A percentile compares a stretch with the other conserved stretches of the same genome.
Evolutionary conservation across 1,139 yeast species (phyloP).

Genomic region (Blastobotrys buckinghamii): DNA sequence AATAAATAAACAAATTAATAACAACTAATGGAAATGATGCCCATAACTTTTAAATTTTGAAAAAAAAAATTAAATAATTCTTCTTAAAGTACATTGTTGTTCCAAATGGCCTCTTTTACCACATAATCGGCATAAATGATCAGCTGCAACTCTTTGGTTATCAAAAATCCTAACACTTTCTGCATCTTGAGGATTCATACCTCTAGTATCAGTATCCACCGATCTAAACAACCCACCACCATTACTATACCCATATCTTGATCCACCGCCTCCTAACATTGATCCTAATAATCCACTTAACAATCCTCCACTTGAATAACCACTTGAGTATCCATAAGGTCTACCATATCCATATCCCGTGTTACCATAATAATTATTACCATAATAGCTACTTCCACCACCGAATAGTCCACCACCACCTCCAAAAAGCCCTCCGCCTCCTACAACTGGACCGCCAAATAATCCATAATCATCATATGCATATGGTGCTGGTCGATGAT

Average conservation of each 20-base stretch:
- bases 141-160: too few species aligned
- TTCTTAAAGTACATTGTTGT: neutral
- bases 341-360: neutral
- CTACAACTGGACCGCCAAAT: too few species aligned
- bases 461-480: too few species aligned
- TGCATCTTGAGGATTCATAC: too few species aligned
- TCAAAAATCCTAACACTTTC: too few species aligned
- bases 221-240: neutral
- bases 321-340: neutral
- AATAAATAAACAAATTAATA: too few species aligned
- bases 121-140: too few species aligned
- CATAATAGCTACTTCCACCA: neutral
- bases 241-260: neutral
- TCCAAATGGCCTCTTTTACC: conserved; percentile 9
- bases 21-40: too few species aligned
- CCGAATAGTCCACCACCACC: neutral
- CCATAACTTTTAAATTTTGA: too few species aligned
- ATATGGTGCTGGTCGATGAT: neutral
- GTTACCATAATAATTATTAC: neutral
- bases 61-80: neutral
- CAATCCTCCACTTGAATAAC: neutral
- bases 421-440: too few species aligned
- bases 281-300: neutral
- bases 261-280: neutral
- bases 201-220: too few species aligned